Base-by-base conservation (phyloP, 2,329 filamentous ascomycete genomes). In the Ophiostoma montium region DNA sequence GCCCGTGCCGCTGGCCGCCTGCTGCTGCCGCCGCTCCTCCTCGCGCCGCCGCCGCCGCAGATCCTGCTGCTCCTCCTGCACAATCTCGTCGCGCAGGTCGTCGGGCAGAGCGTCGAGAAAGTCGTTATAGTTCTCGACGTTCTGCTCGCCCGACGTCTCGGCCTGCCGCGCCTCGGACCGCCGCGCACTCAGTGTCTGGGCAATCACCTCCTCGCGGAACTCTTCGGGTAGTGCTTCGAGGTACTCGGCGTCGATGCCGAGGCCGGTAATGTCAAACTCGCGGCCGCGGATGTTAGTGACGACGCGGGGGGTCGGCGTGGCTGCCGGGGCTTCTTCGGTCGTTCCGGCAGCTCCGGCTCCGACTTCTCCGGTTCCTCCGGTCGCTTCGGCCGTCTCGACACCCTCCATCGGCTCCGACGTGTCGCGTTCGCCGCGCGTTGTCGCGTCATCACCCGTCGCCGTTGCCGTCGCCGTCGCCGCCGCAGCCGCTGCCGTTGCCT, bases 171-270 rank as follows among this genome's bases (percentile, higher is more conserved):
- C 86, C 63, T 92, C 80, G 8, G 84, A 84, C 54, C 90, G 80
- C 56, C 90, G 78, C 55, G 86, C 81, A 47, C 85, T 87, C 54
- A 95, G 77, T 52, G 94, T 88, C 54, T 89, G 82, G 63, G 94
- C 87, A 55, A 98, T 86, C 45, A 98, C 92, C 62, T 98, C 92
- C 63, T 96, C 90, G 42, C 92, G 78, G 61, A 96, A 81, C 53
- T 98, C 94, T 58, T 98, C 92, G 0, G 92, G 92, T n/a, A 98
- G 70, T n/a, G 90, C 94, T 52, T 92, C 86, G 7, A 98, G 77
- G 64, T 95, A 98, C 50, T 94, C 89, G 15, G 84, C 78, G 61
- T 98, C 92, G 57, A 98, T 96, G 45, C 90, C 89, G 53, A 98
- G 74, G 53, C 86, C 86, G 0, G 92, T 98, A 45, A 98, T 92